phyloP scores from a whole-genome alignment of 805 yeast species.

The Saccharomycopsis malanga region DNA sequence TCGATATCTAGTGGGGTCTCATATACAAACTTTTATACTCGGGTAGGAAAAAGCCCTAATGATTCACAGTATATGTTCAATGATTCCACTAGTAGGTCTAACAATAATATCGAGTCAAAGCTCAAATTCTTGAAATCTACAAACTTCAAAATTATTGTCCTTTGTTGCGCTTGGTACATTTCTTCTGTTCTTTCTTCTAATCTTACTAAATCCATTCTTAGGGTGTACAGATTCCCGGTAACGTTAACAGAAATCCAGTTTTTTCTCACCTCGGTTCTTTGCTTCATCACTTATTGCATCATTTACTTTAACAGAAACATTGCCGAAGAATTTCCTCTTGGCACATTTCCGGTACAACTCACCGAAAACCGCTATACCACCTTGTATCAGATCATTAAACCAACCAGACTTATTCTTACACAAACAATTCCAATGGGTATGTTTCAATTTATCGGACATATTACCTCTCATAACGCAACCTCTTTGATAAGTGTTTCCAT shows the following conservation, averaged over 20 bases:
- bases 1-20: constrained; percentile 20
- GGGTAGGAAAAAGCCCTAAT: constrained; percentile 6
- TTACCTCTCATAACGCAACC: constrained; percentile 88
- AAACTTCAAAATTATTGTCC: constrained; percentile 34
- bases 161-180: constrained; percentile 76
- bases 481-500: constrained; percentile 86
- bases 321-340: constrained; percentile 29
- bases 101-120: neutral
- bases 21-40: constrained; percentile 19
- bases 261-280: constrained; percentile 57
- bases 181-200: constrained; percentile 76
- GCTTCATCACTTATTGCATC: constrained; percentile 38
- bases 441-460: constrained; percentile 89
- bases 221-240: constrained; percentile 69
- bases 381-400: constrained; percentile 41
- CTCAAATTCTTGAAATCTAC: neutral
- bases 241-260: constrained; percentile 87
- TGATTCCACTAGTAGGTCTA: neutral
- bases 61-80: neutral
- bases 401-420: constrained; percentile 43
- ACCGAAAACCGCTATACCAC: constrained; percentile 27
- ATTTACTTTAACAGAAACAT: constrained; percentile 32
- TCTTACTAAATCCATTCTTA: constrained; percentile 70
- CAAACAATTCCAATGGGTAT: constrained; percentile 91
- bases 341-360: constrained; percentile 30